Conservation (phyloP, 306 rosid species). For the Lathyrus tuberosus region DNA sequence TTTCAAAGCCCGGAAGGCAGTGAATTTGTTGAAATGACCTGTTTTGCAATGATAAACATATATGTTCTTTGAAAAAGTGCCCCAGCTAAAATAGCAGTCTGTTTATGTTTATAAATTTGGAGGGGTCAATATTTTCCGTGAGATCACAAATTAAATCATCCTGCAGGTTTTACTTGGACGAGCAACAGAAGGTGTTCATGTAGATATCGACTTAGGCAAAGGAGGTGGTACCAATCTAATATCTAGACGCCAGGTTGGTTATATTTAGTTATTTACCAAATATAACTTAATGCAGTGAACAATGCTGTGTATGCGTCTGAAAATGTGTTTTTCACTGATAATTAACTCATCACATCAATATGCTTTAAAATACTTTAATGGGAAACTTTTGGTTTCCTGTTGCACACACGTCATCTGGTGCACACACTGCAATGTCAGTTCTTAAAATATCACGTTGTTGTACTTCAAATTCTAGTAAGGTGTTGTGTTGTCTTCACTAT, state of each 20-base stretch:
- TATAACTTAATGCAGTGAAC: constrained; percentile 7
- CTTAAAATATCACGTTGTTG: constrained; percentile 21
- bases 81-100: background rate
- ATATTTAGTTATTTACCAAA: constrained; percentile 18
- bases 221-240: constrained; percentile 71
- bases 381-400: background rate
- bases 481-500: constrained; percentile 27
- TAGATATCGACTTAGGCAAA: constrained; percentile 90
- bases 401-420: background rate
- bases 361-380: constrained; percentile 15
- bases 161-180: constrained; percentile 91
- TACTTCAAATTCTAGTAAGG: constrained; percentile 8
- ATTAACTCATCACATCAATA: constrained; percentile 25
- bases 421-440: constrained; percentile 6
- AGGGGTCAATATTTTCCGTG: constrained; percentile 3
- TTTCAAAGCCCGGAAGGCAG: background rate
- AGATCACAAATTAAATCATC: constrained; percentile 30
- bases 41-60: constrained; percentile 28
- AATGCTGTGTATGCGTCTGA: constrained; percentile 1
- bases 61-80: constrained; percentile 19
- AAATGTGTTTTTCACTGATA: constrained; percentile 17
- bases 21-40: background rate
- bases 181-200: constrained; percentile 64
- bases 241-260: constrained; percentile 90
- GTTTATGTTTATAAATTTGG: background rate